These are phyloP conservation scores for Verticillium longisporum DNA, from an alignment of 2,329 filamentous ascomycete genomes.

Conservation along the genomic window DNA sequence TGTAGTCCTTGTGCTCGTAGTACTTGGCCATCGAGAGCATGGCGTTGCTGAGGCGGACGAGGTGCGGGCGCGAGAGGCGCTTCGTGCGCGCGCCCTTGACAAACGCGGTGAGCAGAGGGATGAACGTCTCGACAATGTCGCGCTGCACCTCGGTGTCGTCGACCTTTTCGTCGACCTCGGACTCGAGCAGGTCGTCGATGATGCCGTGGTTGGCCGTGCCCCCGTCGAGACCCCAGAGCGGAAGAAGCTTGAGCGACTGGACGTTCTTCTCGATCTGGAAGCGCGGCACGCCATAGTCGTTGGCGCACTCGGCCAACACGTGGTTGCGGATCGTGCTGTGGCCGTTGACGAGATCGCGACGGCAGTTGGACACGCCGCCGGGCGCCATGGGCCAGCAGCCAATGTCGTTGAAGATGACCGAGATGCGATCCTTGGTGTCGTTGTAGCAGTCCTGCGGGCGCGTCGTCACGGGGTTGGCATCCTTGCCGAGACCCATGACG, in stretches of 20 bases:
- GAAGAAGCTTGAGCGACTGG: slow-evolving; percentile 45
- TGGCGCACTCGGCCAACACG: slow-evolving; percentile 46
- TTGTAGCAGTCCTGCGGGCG: slow-evolving; percentile 32
- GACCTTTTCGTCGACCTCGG: slow-evolving; percentile 41
- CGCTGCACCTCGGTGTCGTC: slow-evolving; percentile 27
- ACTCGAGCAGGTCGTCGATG: slow-evolving; percentile 45
- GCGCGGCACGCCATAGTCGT: slow-evolving; percentile 48
- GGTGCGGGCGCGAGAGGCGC: slow-evolving; percentile 31
- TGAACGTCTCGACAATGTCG: slow-evolving; percentile 45
- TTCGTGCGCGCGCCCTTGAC: slow-evolving; percentile 42
- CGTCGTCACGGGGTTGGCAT: slow-evolving; percentile 30
- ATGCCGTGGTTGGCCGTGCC: slow-evolving; percentile 45
- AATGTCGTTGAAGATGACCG: slow-evolving; percentile 44
- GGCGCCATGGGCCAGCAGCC: slow-evolving; percentile 47
- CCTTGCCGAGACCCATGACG: slow-evolving; percentile 32
- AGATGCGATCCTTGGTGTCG: slow-evolving; percentile 39
- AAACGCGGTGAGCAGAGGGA: slow-evolving; percentile 41
- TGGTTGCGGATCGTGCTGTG: slow-evolving; percentile 47
- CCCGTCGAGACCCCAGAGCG: slow-evolving; percentile 47
- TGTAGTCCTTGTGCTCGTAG: slow-evolving; percentile 44
- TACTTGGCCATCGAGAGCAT: slow-evolving; percentile 43
- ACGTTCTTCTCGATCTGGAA: slow-evolving; percentile 50
- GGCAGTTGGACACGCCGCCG: slow-evolving; percentile 48
- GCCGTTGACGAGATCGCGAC: slow-evolving; percentile 47
- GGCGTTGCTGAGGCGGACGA: slow-evolving; percentile 38